Evolutionary conservation across 2,329 filamentous ascomycete species (phyloP).

Genomic region (Geosmithia morbida): DNA sequence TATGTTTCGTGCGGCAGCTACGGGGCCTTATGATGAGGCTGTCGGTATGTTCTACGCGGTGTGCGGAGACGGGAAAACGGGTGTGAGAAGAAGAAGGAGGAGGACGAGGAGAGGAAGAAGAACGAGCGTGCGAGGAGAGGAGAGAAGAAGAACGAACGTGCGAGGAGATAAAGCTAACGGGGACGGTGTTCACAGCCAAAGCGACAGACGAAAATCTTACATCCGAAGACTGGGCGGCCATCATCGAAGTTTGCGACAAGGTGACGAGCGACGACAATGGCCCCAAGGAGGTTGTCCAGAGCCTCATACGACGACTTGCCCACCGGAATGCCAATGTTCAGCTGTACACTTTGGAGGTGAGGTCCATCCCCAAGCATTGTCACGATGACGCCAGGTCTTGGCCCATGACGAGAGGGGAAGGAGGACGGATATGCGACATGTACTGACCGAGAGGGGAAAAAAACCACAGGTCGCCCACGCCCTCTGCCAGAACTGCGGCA

Average conservation of each 20-base stretch:
- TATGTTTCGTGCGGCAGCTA: conserved; percentile 45
- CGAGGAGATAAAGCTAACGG: no score
- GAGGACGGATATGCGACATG: background rate
- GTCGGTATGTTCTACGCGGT: conserved; percentile 35
- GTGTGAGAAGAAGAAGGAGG: background rate
- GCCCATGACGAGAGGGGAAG: background rate
- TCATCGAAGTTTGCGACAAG: conserved; percentile 50
- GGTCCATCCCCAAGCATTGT: conserved; percentile 5
- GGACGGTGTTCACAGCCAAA: conserved; percentile 32
- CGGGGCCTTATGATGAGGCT: conserved; percentile 43
- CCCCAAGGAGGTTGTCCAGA: conserved; percentile 73
- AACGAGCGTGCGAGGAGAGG: no score
- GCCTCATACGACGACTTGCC: conserved; percentile 81
- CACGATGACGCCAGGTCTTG: no score
- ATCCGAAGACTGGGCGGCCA: conserved; percentile 56
- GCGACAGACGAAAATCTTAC: conserved; percentile 98
- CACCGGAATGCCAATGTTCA: conserved; percentile 95
- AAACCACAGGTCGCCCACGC: conserved; percentile 79
- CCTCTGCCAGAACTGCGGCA: conserved; percentile 81
- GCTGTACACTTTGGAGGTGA: conserved; percentile 78
- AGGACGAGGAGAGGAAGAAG: conserved; percentile 4
- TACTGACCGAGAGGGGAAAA: background rate
- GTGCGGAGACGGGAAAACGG: no score
- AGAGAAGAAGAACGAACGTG: no score
- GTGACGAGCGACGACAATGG: conserved; percentile 38